Base-by-base conservation (phyloP, 2,329 filamentous ascomycete genomes). In the Neurospora sp. region DNA sequence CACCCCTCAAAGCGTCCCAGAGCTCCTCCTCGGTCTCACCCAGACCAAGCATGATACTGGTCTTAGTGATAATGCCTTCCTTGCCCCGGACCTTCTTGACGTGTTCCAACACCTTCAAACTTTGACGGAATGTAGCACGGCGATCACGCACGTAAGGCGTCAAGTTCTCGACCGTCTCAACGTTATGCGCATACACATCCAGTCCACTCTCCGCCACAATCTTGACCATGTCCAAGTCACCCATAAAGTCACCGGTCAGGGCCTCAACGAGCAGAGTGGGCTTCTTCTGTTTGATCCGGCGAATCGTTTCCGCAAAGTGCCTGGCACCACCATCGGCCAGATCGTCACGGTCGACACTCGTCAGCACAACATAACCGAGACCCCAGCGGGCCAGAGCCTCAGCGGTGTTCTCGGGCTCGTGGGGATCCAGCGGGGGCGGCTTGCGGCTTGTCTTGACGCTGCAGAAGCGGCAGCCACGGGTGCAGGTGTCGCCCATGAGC, bases 401-500 rank as follows among this genome's bases (percentile, higher is more conserved):
- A 11, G 96, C 94, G 1, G 93, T 97, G 81, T 99, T 90, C 84
- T 99, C 96, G 0, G 96, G 96, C 82, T 99, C 96, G 80, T 98
- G 95, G 1, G 93, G 92, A 79, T 99, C 96, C 67, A 99, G 86
- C 11, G 96, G 92, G 58, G 90, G 82, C 13, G 93, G 90, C 1
- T 84, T 82, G 62, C 91, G 89, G 71, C 84, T 90, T 3, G 96
- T 99, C 86, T 98, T 98, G 68, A 99, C 96, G 74, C 91, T 93
- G 86, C 96, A 99, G 84, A 99, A 99, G 68, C 96, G 89, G 81
- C 96, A 99, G 19, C 95, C 96, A 71, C 96, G 88, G 19, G 96
- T 99, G 81, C 96, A 99, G 9, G 95, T 98, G 80, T 99, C 96
- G 73, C 96, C 96, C 94, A 98, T 98, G 67, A 99, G 84, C 96